Base-by-base conservation (phyloP, 257 asterid genomes). In the Agastache rugosa region DNA sequence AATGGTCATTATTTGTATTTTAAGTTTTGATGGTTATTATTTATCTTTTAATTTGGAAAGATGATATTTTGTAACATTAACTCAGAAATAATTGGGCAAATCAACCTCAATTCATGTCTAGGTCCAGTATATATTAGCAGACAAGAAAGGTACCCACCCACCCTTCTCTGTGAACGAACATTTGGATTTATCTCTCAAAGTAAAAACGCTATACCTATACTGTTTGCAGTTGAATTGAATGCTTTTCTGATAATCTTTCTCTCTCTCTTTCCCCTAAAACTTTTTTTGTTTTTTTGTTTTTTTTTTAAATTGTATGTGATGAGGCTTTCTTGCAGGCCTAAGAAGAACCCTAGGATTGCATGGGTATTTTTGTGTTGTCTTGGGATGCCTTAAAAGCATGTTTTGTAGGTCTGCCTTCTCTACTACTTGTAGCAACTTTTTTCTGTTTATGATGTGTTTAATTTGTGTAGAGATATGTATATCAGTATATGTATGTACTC, bases 181-280 rank as follows among this genome's bases (percentile, higher is more conserved):
- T 80, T 55, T 73, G 81, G 61, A 75, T 78, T 76, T 84, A 68
- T 73, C 70, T 61, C 34, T 27, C 61, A 69, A 79, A 64, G 66
- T 54, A 69, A 79, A 27, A 76, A 71, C 81, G 78, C 81, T 81
- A 74, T 64, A 27, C 19, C 72, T 63, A 8, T 37, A 68, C 77
- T 76, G 56, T 82, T 76, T 72, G 72, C 89, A 72, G 77, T 67
- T 75, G 75, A 75, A 80, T 78, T 75, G 61, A 85, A 80, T 80
- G 79, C 83, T 72, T 78, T 74, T 63, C 19, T 56, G 51, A 63
- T 60, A 29, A n/a, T 34, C 63, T 70, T 42, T 63, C 78, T 54
- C 25, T 39, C 69, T 39, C 41, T 71, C 11, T n/a, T 11, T 29
- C 25, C 4, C 19, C 6, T 29, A 25, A 11, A 25, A 11, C 1